Evolutionary conservation across 441 rosid genomes (phyloP), one percentile per base, ranked within the genome.

Genomic region (Erodium texanum): DNA sequence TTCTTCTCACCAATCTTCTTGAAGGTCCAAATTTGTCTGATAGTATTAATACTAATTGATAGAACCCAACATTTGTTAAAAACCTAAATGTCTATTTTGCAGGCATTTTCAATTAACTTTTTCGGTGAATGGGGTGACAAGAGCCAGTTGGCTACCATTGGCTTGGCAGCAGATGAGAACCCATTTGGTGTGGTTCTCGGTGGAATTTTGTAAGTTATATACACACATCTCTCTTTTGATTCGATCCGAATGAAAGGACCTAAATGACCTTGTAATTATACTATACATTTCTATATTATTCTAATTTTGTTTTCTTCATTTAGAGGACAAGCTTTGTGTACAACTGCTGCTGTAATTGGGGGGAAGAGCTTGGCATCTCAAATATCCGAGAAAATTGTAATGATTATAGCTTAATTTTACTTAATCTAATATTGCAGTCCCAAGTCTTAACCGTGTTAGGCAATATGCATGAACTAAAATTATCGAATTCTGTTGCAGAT

Each of bases 331-430:
- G 84, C 92, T 64, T 66, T 93, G 73, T 93, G 99, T 72, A 93
- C 96, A 2, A 82, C 79, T 62, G 99, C 97, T 59, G 99, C 99
- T 71, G 97, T 93, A 12, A n/a, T 90, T 41, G 98, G 98, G 72
- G 98, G 98, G 75, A 90, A 90, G 82, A 89, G 96, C 76, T 82
- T 93, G 86, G 98, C 98, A 10, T 84, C 96, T 75, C 97, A 85
- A 81, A 93, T 90, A 78, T 93, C 99, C 6, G 99, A 90, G 83
- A 85, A 78, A 87, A 76, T 93, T 48, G 98, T 93, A 85, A 79
- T 66, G 29, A 23, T 23, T 8, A 61, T 59, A 56, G 6, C 54
- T 56, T 27, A 3, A n/a, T 12, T 71, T 45, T 54, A 18, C 24
- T 22, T 48, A 32, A 32, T 59, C 52, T 11, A 22, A 50, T 56